Conservation (phyloP, 257 asterid species). For the Plantago major region DNA sequence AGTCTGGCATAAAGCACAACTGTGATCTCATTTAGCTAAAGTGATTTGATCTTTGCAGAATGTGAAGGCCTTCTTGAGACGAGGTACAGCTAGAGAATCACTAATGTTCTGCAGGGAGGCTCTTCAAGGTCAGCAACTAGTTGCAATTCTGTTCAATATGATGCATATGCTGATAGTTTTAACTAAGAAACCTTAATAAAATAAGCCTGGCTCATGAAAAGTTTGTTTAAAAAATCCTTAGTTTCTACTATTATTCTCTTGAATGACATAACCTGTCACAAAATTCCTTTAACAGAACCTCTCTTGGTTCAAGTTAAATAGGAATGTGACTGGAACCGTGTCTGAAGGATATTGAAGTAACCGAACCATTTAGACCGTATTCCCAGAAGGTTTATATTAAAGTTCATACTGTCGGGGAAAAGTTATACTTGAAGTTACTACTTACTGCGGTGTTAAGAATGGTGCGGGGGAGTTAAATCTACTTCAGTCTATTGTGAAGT, state of each 20-base stretch:
- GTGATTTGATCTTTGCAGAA: conserved; percentile 35
- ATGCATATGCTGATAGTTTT: conserved; percentile 6
- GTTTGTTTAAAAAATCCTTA: no score
- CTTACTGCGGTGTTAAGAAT: not conserved
- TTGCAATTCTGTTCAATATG: conserved; percentile 1
- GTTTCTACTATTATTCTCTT: not conserved
- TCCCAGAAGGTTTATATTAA: not conserved
- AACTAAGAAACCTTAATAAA: not conserved
- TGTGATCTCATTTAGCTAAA: not conserved
- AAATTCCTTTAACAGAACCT: not conserved
- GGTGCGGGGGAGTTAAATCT: no score
- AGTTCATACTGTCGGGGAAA: conserved; percentile 1
- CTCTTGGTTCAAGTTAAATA: not conserved
- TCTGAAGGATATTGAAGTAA: not conserved
- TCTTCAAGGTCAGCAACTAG: conserved; percentile 62
- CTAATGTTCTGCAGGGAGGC: conserved; percentile 63
- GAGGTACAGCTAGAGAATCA: conserved; percentile 79
- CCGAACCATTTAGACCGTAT: not conserved
- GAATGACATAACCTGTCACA: not conserved
- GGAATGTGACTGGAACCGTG: not conserved
- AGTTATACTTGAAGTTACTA: not conserved
- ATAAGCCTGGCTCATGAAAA: no score
- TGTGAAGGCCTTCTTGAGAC: conserved; percentile 78
- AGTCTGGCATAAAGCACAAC: conserved; percentile 11
- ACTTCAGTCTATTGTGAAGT: not conserved